phyloP scores from a whole-genome alignment of 441 rosid genomes.

The Jatropha podagrica region DNA sequence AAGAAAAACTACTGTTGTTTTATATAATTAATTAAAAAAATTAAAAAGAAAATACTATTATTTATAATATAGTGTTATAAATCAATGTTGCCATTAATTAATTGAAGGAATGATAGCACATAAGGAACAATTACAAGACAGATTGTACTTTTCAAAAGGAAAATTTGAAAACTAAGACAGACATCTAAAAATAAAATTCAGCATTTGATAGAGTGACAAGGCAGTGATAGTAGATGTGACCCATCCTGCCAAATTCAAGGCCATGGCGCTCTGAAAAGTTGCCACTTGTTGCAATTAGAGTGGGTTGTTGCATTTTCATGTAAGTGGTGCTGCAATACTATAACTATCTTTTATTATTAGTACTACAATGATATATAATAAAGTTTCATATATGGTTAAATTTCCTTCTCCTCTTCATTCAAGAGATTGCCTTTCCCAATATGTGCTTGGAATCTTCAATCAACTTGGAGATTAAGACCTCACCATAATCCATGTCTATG shows the following conservation, averaged over 20 bases:
- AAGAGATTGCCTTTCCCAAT: constrained; percentile 24
- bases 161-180: not conserved
- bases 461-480: not conserved
- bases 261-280: not conserved
- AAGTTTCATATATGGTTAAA: not conserved
- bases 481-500: not conserved
- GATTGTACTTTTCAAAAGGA: constrained; percentile 24
- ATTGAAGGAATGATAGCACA: not conserved
- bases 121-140: constrained; percentile 30
- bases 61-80: not conserved
- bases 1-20: too few species aligned
- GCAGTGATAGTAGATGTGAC: not conserved
- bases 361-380: not conserved
- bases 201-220: not conserved
- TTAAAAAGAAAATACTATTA: not conserved
- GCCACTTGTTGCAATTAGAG: not conserved
- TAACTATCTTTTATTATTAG: not conserved
- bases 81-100: not conserved
- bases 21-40: too few species aligned
- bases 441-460: constrained; percentile 1
- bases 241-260: not conserved
- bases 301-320: not conserved
- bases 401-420: not conserved
- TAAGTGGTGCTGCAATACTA: constrained; percentile 1
- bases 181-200: not conserved